These are phyloP conservation scores for Fusarium duplospermum DNA, from an alignment of 2,329 filamentous ascomycete genomes.

Conservation along the genomic window DNA sequence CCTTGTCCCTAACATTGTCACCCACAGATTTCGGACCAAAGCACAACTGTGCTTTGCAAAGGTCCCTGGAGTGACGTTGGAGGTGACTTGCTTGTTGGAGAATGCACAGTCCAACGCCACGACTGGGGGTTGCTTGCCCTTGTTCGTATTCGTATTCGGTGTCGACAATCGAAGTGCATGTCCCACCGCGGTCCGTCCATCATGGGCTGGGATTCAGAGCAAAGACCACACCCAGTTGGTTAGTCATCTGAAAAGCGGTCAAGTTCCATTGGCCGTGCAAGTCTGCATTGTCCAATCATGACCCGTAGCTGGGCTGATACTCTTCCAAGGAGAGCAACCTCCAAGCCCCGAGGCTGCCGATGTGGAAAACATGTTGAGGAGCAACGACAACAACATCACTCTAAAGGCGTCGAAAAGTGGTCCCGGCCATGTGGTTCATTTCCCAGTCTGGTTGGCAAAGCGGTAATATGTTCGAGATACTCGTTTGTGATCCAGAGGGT, in stretches of 20 bases:
- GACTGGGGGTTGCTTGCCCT: not conserved
- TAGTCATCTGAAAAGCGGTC: slow-evolving; percentile 38
- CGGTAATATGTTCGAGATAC: not conserved
- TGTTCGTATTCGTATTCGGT: slow-evolving; percentile 43
- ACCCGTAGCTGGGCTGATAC: not conserved
- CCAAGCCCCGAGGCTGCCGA: not conserved
- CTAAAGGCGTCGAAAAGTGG: not conserved
- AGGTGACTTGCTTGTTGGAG: not conserved
- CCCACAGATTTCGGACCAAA: not conserved
- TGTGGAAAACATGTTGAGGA: slow-evolving; percentile 8
- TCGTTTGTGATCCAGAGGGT: not conserved
- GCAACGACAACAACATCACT: not conserved
- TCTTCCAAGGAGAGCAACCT: not conserved
- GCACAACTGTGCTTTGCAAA: not conserved
- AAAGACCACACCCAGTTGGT: slow-evolving; percentile 10
- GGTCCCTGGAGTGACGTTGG: not conserved
- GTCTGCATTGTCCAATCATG: slow-evolving; percentile 22
- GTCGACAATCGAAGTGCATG: not conserved
- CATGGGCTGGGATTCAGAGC: not conserved
- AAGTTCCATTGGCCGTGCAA: slow-evolving; percentile 23
- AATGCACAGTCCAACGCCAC: slow-evolving; percentile 1
- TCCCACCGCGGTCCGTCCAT: not conserved
- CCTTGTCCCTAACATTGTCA: not conserved
- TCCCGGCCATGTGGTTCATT: not conserved
- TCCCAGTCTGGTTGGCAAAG: not conserved